phyloP scores from a whole-genome alignment of 2,329 filamentous ascomycete genomes.

The Sarocladium kiliense region DNA sequence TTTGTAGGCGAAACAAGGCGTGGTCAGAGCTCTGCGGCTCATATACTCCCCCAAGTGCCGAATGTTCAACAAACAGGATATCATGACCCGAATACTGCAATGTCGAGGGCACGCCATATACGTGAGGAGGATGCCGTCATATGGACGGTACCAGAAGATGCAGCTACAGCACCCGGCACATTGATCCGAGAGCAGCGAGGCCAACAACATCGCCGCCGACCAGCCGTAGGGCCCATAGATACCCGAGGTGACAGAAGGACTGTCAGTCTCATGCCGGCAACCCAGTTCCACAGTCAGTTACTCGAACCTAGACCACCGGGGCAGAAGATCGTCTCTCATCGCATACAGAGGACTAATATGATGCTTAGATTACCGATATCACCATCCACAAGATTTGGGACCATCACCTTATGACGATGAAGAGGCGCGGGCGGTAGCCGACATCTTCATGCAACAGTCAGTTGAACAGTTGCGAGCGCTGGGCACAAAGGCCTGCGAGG shows the following conservation, averaged over 20 bases:
- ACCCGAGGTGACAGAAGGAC: not conserved
- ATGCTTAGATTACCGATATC: not conserved
- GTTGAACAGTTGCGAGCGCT: not conserved
- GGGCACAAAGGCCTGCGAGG: not conserved
- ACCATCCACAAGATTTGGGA: not conserved
- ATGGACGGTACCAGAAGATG: not conserved
- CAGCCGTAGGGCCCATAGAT: not conserved
- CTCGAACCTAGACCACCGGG: not conserved
- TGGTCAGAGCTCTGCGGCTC: not conserved
- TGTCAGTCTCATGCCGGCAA: not conserved
- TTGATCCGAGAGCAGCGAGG: not conserved
- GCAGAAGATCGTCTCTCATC: no score
- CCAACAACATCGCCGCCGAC: not conserved
- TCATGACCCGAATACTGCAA: not conserved
- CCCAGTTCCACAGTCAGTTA: not conserved
- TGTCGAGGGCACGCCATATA: not conserved
- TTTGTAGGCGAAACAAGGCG: not conserved
- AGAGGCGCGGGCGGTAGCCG: not conserved
- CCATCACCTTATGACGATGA: not conserved
- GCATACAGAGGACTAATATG: no score
- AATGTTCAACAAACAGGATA: not conserved
- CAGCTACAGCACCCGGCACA: not conserved
- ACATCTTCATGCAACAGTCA: not conserved
- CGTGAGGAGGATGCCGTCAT: not conserved
- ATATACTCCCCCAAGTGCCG: not conserved